Percentiles rank a stretch among this genome's conserved stretches.
Evolutionary conservation across 306 rosid species (phyloP).

Genomic region (Cucurbita ficifolia): DNA sequence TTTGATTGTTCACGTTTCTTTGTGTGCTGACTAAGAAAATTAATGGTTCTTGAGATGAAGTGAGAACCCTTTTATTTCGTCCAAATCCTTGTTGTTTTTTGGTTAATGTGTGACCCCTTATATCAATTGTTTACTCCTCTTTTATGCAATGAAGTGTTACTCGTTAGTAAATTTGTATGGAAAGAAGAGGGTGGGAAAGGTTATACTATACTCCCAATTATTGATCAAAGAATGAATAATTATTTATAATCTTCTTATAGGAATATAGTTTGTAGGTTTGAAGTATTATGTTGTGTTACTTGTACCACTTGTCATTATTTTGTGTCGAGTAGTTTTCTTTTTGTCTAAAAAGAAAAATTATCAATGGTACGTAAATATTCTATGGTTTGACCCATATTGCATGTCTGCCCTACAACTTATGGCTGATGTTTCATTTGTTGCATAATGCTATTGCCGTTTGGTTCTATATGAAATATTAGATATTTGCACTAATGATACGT

Average conservation of each 20-base stretch:
- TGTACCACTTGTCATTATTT: neutral
- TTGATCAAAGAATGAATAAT: neutral
- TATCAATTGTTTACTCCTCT: neutral
- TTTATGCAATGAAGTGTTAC: neutral
- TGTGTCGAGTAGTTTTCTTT: neutral
- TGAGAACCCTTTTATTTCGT: neutral
- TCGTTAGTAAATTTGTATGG: neutral
- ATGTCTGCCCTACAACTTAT: neutral
- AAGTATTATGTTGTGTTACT: neutral
- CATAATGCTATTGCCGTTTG: neutral
- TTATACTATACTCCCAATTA: neutral
- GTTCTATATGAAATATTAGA: neutral
- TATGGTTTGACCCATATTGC: neutral
- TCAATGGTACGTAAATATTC: neutral
- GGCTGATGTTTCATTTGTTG: neutral
- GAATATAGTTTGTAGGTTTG: neutral
- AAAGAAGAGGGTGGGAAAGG: neutral
- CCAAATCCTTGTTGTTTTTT: neutral
- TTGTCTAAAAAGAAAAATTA: neutral
- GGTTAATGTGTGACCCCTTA: neutral
- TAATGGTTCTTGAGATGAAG: neutral
- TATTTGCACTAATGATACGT: slow-evolving; percentile 8
- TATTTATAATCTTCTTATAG: neutral
- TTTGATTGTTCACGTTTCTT: neutral
- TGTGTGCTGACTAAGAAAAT: neutral